Percentiles rank a stretch among this genome's conserved stretches.
Evolutionary conservation across 441 rosid genomes (phyloP).

Genomic region (Bruguiera hainesii): DNA sequence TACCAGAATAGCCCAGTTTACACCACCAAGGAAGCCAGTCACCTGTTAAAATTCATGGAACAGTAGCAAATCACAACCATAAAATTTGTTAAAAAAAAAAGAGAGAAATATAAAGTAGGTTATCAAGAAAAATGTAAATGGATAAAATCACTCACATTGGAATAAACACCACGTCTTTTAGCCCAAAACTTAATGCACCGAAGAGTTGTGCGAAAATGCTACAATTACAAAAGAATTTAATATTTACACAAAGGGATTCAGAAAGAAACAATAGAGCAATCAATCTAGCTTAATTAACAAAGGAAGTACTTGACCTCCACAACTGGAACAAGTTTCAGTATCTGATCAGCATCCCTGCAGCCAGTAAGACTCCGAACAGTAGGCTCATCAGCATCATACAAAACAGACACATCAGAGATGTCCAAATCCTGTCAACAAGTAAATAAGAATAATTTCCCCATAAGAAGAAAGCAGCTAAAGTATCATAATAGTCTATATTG

Average conservation of each 20-base stretch:
- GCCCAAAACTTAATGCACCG: constrained; percentile 73
- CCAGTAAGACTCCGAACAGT: constrained; percentile 72
- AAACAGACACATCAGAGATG: constrained; percentile 49
- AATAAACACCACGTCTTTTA: constrained; percentile 63
- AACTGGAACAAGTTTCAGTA: constrained; percentile 64
- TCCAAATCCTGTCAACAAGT: constrained; percentile 48
- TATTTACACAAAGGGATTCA: constrained; percentile 9
- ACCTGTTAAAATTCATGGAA: constrained; percentile 37
- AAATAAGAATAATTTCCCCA: neutral
- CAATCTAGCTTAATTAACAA: constrained; percentile 2
- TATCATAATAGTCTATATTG: neutral
- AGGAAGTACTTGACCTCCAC: constrained; percentile 40
- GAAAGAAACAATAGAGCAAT: neutral
- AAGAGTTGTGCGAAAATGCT: constrained; percentile 61
- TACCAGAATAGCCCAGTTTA: constrained; percentile 75
- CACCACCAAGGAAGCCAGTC: constrained; percentile 80
- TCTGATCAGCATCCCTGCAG: constrained; percentile 74
- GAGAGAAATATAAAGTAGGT: neutral
- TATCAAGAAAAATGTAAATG: neutral
- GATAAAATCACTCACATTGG: constrained; percentile 42
- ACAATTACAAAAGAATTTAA: constrained; percentile 8
- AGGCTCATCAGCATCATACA: constrained; percentile 54
- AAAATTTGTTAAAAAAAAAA: neutral
- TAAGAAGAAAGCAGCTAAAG: neutral
- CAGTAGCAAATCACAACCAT: constrained; percentile 1